Percentiles rank a stretch among this genome's conserved stretches.
phyloP scores from a whole-genome alignment of 306 rosid species.

The Mimosa pudica region DNA sequence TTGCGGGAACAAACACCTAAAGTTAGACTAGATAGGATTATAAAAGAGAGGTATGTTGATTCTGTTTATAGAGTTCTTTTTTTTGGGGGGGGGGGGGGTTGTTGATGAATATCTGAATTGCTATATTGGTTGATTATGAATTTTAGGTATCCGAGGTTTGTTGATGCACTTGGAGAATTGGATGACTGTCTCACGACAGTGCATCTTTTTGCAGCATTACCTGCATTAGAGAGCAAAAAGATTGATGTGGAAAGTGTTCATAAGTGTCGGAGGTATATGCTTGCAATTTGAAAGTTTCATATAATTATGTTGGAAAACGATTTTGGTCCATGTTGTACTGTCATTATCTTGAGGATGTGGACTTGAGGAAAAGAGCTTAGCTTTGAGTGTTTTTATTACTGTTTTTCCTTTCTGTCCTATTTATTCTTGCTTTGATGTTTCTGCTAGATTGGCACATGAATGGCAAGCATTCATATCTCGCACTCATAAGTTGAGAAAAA shows the following conservation, averaged over 20 bases:
- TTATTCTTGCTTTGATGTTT: constrained; percentile 22
- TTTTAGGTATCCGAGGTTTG: constrained; percentile 79
- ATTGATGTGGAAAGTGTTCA: constrained; percentile 71
- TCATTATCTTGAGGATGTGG: constrained; percentile 9
- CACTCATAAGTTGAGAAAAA: constrained; percentile 76
- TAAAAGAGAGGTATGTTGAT: constrained; percentile 69
- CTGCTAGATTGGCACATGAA: constrained; percentile 81
- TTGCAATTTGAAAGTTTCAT: not conserved
- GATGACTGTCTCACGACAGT: constrained; percentile 92
- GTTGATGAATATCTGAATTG: constrained; percentile 17
- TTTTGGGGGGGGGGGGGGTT: not conserved
- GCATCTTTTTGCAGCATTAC: constrained; percentile 91
- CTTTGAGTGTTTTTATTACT: not conserved
- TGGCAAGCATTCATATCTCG: constrained; percentile 90
- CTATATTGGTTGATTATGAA: constrained; percentile 17
- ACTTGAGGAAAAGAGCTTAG: not conserved
- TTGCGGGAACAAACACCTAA: constrained; percentile 58
- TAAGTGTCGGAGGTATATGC: constrained; percentile 70
- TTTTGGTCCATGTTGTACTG: not conserved
- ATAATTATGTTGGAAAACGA: not conserved
- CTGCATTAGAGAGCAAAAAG: constrained; percentile 68
- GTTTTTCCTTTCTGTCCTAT: not conserved
- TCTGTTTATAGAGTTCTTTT: not conserved
- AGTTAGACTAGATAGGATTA: constrained; percentile 65
- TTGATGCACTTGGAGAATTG: constrained; percentile 89